phyloP scores from a whole-genome alignment of 129 eudicot genomes.

The Smallanthus sonchifolius region DNA sequence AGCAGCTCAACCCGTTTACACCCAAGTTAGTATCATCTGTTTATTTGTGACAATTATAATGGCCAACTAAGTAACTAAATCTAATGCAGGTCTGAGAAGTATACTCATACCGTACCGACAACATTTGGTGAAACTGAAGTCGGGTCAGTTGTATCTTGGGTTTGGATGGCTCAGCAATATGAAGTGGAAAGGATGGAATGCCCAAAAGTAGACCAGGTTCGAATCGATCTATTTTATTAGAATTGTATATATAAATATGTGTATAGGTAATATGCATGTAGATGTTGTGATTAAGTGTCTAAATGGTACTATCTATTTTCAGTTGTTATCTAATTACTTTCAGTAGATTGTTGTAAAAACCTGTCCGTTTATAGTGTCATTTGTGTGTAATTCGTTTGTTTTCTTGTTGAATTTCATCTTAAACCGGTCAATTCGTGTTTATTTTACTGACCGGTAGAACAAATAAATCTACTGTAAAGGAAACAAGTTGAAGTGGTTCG shows the following conservation, averaged over 20 bases:
- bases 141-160: slow-evolving; percentile 42
- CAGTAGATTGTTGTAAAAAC: not conserved
- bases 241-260: not conserved
- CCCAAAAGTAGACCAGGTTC: slow-evolving; percentile 15
- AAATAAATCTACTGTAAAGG: not conserved
- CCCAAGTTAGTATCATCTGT: not conserved
- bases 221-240: slow-evolving; percentile 14
- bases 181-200: slow-evolving; percentile 64
- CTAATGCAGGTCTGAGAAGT: slow-evolving; percentile 65
- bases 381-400: not conserved
- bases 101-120: slow-evolving; percentile 81
- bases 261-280: slow-evolving; percentile 17
- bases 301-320: not conserved
- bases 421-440: not conserved
- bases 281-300: slow-evolving; percentile 7
- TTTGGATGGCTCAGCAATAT: slow-evolving; percentile 68
- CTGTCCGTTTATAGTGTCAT: not conserved
- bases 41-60: not conserved
- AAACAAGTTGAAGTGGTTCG: not conserved
- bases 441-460: not conserved
- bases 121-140: slow-evolving; percentile 65
- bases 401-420: not conserved
- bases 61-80: not conserved
- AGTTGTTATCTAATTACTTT: not conserved
- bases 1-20: not conserved